A percentile compares a stretch with the other conserved stretches of the same genome.
These are phyloP conservation scores for Talaromyces sp. DNA, from an alignment of 2,329 filamentous ascomycete species.

Conservation along the genomic window DNA sequence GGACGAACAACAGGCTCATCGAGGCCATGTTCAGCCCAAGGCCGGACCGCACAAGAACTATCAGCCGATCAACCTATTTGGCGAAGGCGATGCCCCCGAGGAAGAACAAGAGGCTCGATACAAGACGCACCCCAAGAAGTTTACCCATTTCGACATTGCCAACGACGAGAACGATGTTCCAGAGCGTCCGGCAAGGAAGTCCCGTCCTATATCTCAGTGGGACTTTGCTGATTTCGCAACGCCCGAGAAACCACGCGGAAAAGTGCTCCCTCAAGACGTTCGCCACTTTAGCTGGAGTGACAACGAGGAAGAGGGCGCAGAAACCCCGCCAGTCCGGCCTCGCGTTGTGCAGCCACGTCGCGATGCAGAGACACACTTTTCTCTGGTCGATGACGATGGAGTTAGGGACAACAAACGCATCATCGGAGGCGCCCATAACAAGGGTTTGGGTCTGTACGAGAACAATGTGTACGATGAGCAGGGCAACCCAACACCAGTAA, in stretches of 20 bases:
- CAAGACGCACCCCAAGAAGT: slow-evolving; percentile 73
- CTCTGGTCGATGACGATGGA: slow-evolving; percentile 68
- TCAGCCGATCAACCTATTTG: slow-evolving; percentile 52
- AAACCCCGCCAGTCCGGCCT: slow-evolving; percentile 46
- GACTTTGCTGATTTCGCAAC: slow-evolving; percentile 84
- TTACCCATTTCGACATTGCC: slow-evolving; percentile 56
- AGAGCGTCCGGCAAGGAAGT: slow-evolving; percentile 20
- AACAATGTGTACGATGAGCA: slow-evolving; percentile 67
- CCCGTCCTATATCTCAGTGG: slow-evolving; percentile 68
- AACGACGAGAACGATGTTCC: slow-evolving; percentile 28
- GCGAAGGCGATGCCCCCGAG: slow-evolving; percentile 23
- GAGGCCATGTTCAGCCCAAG: slow-evolving; percentile 41
- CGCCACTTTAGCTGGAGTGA: slow-evolving; percentile 74
- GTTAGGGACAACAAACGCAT: slow-evolving; percentile 41
- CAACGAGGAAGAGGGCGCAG: slow-evolving; percentile 48
- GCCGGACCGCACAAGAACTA: slow-evolving; percentile 48
- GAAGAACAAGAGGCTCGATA: slow-evolving; percentile 40
- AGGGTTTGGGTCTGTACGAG: slow-evolving; percentile 68
- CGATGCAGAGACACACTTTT: slow-evolving; percentile 78
- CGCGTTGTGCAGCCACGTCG: slow-evolving; percentile 65
- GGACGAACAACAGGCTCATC: slow-evolving; percentile 37
- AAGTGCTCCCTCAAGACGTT: slow-evolving; percentile 63
- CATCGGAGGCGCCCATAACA: slow-evolving; percentile 57
- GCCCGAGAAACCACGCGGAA: slow-evolving; percentile 67
- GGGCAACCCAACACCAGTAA: slow-evolving; percentile 35